Percentiles rank a stretch among this genome's conserved stretches.
Evolutionary conservation across 768 basidiomycete genomes (phyloP).

Genomic region (Serendipita sp.): DNA sequence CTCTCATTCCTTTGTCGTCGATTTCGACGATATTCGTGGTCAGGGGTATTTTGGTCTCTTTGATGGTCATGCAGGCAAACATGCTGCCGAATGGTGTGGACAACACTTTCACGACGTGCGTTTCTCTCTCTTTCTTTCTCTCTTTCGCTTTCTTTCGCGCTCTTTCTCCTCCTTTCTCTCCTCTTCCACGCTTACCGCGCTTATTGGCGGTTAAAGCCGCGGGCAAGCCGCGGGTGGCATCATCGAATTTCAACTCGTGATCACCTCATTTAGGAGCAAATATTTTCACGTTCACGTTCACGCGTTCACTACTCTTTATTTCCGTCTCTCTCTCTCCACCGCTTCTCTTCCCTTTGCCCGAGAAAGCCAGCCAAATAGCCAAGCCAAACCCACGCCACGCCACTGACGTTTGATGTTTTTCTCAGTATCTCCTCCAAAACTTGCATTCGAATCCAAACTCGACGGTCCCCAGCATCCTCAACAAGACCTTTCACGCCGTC

Average conservation of each 20-base stretch:
- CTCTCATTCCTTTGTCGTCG: constrained; percentile 88
- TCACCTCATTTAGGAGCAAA: too few species aligned
- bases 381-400: not conserved
- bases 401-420: constrained; percentile 1
- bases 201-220: too few species aligned
- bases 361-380: too few species aligned
- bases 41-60: constrained; percentile 98
- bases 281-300: too few species aligned
- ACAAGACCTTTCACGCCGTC: constrained; percentile 87
- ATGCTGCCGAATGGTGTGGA: constrained; percentile 98
- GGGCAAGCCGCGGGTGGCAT: too few species aligned
- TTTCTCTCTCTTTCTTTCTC: not conserved
- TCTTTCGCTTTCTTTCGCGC: too few species aligned
- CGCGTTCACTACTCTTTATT: not conserved
- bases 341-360: constrained; percentile 2
- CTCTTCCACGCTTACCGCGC: too few species aligned
- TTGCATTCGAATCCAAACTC: constrained; percentile 41
- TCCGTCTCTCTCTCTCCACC: not conserved
- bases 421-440: constrained; percentile 49
- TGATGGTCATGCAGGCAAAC: constrained; percentile 96
- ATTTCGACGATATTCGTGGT: constrained; percentile 78
- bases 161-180: too few species aligned
- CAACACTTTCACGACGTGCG: constrained; percentile 82
- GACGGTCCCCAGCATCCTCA: constrained; percentile 74
- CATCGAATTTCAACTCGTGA: too few species aligned